These are phyloP conservation scores for Hymenotorrendiella dingleyae DNA, from an alignment of 2,329 filamentous ascomycete species.

Conservation along the genomic window DNA sequence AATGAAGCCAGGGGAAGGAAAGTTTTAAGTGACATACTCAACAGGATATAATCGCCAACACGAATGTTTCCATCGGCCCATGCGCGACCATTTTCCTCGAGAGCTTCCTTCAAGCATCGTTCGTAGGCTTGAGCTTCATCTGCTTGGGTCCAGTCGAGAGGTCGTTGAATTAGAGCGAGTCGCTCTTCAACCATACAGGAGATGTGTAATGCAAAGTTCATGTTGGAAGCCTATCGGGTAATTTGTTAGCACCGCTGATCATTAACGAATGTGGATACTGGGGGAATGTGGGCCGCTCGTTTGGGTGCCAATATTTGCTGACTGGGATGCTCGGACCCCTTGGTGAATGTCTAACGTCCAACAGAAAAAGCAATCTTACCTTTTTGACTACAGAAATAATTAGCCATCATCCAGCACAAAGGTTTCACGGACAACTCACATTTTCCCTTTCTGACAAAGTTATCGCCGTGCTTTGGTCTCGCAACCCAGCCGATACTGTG, in stretches of 20 bases:
- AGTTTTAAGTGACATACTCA: conserved; percentile 39
- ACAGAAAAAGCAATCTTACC: conserved; percentile 27
- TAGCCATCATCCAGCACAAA: conserved; percentile 1
- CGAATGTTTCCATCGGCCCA: conserved; percentile 56
- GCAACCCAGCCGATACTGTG: conserved; percentile 66
- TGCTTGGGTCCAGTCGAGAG: conserved; percentile 58
- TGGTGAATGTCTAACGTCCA: too few species aligned
- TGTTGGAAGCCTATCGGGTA: conserved; percentile 63
- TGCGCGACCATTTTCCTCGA: conserved; percentile 52
- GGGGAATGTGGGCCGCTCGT: too few species aligned
- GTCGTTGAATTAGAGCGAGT: conserved; percentile 50
- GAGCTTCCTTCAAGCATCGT: conserved; percentile 56
- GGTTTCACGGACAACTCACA: conserved; percentile 20
- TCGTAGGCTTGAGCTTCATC: conserved; percentile 65
- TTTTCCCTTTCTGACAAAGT: conserved; percentile 59
- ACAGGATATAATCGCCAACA: conserved; percentile 63
- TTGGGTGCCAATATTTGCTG: background rate
- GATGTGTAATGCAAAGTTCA: conserved; percentile 65
- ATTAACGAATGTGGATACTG: too few species aligned
- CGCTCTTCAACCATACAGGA: conserved; percentile 67
- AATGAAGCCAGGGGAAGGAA: too few species aligned
- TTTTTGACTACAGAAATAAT: conserved; percentile 32
- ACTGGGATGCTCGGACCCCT: too few species aligned
- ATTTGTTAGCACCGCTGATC: conserved; percentile 23
- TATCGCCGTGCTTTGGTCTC: conserved; percentile 56